Evolutionary conservation across 192 early-diverging fungal species (phyloP), one percentile per base, ranked within the genome.

Genomic region (Coemansia sp.): DNA sequence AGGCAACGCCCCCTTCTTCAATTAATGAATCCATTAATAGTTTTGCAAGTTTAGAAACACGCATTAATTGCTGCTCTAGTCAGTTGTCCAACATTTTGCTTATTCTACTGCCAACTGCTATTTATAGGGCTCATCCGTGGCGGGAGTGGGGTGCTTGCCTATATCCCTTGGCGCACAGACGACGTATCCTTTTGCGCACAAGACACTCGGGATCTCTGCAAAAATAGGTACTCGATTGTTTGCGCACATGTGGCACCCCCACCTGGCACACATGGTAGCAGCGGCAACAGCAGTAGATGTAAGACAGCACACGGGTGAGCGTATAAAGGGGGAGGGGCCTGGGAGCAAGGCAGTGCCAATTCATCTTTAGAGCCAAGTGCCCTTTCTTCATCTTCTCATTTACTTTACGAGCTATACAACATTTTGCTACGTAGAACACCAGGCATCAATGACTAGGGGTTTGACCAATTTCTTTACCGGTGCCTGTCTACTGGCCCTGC

Each of bases 171-270:
- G 53, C 15, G 29, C 53, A 56, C 53, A 34, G 53, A 56, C 53
- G 53, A 22, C 45, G n/a, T 34, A 56, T 35, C 22, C 29, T 34
- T 29, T 34, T 56, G 53, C 53, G 53, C 53, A 56, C 53, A 16
- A 16, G 53, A 56, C 30, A 15, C 12, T 34, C 53, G 30, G 29
- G 29, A 56, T 56, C 53, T 15, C 30, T 34, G 53, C 15, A 56
- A 56, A 56, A 56, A 56, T 56, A 56, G 53, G 53, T 32, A 56
- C 15, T 56, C 53, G 29, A 53, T 53, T 53, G 50, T 53, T 29
- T 30, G 24, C 1, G 53, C 53, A 34, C 53, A 56, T 56, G 53
- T 29, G 50, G 30, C 41, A 44, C 12, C 41, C 41, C 41, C 41
- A 44, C 41, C 12, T 44, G 22, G 22, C 49, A 52, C 50, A 27